Evolutionary conservation across 352 stramenopile species (phyloP), one percentile per base, ranked within the genome.

Genomic region (Pythium grandisporangium): DNA sequence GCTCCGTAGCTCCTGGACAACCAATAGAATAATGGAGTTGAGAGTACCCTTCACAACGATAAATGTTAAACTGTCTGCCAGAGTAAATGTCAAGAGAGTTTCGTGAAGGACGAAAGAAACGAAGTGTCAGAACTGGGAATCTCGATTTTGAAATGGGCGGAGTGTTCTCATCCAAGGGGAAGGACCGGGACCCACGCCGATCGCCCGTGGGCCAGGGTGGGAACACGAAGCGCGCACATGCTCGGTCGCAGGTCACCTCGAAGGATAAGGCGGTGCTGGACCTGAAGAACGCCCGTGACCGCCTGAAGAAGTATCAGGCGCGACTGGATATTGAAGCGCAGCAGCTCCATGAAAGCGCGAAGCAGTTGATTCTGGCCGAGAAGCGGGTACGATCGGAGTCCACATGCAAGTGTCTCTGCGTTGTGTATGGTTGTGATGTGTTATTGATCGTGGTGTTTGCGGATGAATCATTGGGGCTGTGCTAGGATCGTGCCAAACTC

Each of bases 231-330:
- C 45, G 58, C 40, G 34, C 53, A 16, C 43, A 55, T 24, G 68
- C 63, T n/a, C 63, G 66, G 19, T 57, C 69, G 27, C 66, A 87
- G 35, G 63, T 93, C 33, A 90, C 81, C 29, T 87, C 70, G 29
- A 93, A 95, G 58, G 84, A 95, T 58, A 89, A 89, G 52, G 84
- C 81, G 14, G 53, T 93, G 6, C 63, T 95, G 11, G 80, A 94
- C 48, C 78, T 95, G 30, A 95, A 95, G 61, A 92, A 92, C 35
- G 78, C 84, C n/a, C 73, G 84, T 17, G 84, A 95, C 45, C 65
- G 78, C 7, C 70, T 94, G 3, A 74, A 76, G 42, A 90, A 85
- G 63, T 92, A 92, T 51, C 79, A 93, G 48, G 56, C 62, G 44
- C 70, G 78, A 30, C 69, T 93, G 17, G 80, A 93, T 45, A 59